Base-by-base conservation (phyloP, 495 filamentous ascomycete genomes). In the Penicillium bialowiezense region DNA sequence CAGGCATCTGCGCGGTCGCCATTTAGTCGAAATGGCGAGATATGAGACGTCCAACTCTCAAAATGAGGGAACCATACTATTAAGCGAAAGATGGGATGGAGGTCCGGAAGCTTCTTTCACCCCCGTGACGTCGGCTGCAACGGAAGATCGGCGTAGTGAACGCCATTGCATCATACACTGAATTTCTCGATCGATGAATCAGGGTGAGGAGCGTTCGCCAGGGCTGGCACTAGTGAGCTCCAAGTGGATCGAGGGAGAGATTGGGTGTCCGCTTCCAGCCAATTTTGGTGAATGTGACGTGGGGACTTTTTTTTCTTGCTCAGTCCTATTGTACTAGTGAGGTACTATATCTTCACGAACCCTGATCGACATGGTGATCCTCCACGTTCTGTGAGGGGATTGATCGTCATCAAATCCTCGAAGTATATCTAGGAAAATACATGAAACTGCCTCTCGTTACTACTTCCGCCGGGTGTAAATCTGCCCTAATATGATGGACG, bases 1-100 rank as follows among this genome's bases (percentile, higher is more conserved):
- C 42, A 40, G 60, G 50, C 58, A 64, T 50, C 51, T 60, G 60
- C 49, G 56, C 58, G 41, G 53, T 67, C 32, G 69, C 69, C 69
- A 71, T 72, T 67, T 44, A 19, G 50, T 36, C 32, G 40, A 24
- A 19, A 9, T 15, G 14, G n/a, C 23, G 23, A 26, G 3, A 26
- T 26, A 26, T 26, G 23, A 26, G 23, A 26, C 23, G 23, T 26
- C 23, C 4, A 26, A 26, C 23, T 26, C 8, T 8, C 23, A 4
- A 3, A 3, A 26, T 8, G 23, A 49, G 19, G 18, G 29, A 48
- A 36, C 41, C 24, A 47, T 47, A 57, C 32, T 39, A 36, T 10
- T 45, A 50, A 38, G 29, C 34, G 35, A 41, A 41, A 31, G 54
- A 45, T 60, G 57, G 57, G 50, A 63, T 57, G 62, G 58, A 57